Percentiles rank a stretch among this genome's conserved stretches.
Conservation (phyloP, 1,284 basidiomycete genomes). For the Lentinus polychrous region DNA sequence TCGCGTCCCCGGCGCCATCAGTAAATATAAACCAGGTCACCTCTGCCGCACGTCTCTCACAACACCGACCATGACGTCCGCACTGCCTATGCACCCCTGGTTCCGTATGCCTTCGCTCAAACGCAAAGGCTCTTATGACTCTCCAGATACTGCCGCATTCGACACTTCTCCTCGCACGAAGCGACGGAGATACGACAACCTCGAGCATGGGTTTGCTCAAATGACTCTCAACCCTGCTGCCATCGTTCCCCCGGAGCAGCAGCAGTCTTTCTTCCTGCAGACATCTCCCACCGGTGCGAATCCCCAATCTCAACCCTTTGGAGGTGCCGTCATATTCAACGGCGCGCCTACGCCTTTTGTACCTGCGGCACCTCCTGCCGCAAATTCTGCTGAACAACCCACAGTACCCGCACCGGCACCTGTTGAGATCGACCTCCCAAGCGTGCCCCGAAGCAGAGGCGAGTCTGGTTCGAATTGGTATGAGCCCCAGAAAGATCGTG, state of each 20-base stretch:
- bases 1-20: too few species aligned
- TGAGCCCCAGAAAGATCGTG: slow-evolving; percentile 63
- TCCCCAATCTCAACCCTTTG: not conserved
- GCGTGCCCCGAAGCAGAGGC: not conserved
- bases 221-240: slow-evolving; percentile 32
- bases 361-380: not conserved
- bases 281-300: not conserved
- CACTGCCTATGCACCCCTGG: slow-evolving; percentile 47
- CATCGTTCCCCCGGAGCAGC: slow-evolving; percentile 1
- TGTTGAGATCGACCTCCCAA: too few species aligned
- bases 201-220: slow-evolving; percentile 53
- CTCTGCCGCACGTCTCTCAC: slow-evolving; percentile 1
- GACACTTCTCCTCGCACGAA: slow-evolving; percentile 29
- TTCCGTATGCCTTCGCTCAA: slow-evolving; percentile 40
- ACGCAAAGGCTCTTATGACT: slow-evolving; percentile 32
- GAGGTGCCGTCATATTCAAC: not conserved
- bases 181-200: slow-evolving; percentile 39
- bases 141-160: not conserved
- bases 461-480: slow-evolving; percentile 49
- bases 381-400: not conserved
- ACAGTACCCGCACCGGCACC: too few species aligned
- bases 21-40: not conserved
- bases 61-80: slow-evolving; percentile 26
- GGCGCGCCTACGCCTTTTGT: too few species aligned
- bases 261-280: slow-evolving; percentile 1